Conservation (phyloP, 345 rosid species). For the Acer saccharum region DNA sequence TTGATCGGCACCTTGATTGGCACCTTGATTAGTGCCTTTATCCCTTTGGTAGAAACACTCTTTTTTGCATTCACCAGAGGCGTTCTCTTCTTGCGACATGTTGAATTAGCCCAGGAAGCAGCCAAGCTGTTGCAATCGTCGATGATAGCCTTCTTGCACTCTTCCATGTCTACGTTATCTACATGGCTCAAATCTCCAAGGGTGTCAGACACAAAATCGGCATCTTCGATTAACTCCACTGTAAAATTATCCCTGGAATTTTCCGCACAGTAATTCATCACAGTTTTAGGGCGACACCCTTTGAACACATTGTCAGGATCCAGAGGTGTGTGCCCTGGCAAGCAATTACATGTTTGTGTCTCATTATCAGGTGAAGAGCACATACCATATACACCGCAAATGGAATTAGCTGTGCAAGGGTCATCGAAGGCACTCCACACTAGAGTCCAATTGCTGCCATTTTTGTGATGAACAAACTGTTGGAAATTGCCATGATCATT, state of each 20-base stretch:
- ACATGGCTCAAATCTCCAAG: slow-evolving; percentile 29
- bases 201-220: slow-evolving; percentile 21
- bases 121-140: slow-evolving; percentile 34
- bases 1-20: slow-evolving; percentile 20
- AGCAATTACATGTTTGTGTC: slow-evolving; percentile 23
- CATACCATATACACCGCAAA: slow-evolving; percentile 33
- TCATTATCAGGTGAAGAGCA: slow-evolving; percentile 28
- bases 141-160: slow-evolving; percentile 33
- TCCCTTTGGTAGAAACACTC: slow-evolving; percentile 29
- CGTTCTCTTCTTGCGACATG: slow-evolving; percentile 27
- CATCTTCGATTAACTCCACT: slow-evolving; percentile 27
- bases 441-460: slow-evolving; percentile 18
- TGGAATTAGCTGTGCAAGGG: slow-evolving; percentile 20
- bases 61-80: slow-evolving; percentile 31
- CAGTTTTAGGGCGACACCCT: slow-evolving; percentile 32
- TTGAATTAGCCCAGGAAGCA: slow-evolving; percentile 24
- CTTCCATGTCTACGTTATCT: slow-evolving; percentile 22
- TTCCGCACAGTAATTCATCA: slow-evolving; percentile 28
- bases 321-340: slow-evolving; percentile 30
- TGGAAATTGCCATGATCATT: slow-evolving; percentile 25
- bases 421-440: slow-evolving; percentile 27
- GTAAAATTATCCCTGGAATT: slow-evolving; percentile 22
- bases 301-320: slow-evolving; percentile 19
- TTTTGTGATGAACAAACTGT: slow-evolving; percentile 18
- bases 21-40: slow-evolving; percentile 32